Percentiles rank a stretch among this genome's conserved stretches.
Evolutionary conservation across 1,139 yeast genomes (phyloP).

Genomic region (Hyphopichia pseudoburtonii): DNA sequence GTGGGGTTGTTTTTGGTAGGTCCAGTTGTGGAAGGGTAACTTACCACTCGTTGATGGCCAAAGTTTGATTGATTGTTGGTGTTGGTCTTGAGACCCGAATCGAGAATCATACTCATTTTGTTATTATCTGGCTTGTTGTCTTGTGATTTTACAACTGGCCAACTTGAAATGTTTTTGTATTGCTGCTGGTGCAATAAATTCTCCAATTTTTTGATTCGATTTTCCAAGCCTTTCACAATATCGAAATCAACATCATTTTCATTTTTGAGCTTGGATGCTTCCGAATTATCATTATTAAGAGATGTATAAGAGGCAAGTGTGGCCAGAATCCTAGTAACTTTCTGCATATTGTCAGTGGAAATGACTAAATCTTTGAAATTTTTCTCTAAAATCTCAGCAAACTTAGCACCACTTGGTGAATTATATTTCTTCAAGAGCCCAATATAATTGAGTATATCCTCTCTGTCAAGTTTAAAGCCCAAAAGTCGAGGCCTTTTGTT

Average conservation of each 20-base stretch:
- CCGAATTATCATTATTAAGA: slow-evolving; percentile 17
- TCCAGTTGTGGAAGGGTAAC: background rate
- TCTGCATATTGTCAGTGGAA: slow-evolving; percentile 40
- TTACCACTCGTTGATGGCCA: background rate
- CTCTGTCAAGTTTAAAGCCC: slow-evolving; percentile 32
- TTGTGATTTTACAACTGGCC: slow-evolving; percentile 44
- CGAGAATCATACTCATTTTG: slow-evolving; percentile 21
- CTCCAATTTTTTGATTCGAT: slow-evolving; percentile 63
- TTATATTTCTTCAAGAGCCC: slow-evolving; percentile 21
- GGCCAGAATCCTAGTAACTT: slow-evolving; percentile 34
- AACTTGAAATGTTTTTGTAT: slow-evolving; percentile 53
- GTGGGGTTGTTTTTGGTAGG: slow-evolving; percentile 21
- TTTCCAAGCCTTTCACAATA: slow-evolving; percentile 54
- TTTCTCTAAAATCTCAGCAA: slow-evolving; percentile 43
- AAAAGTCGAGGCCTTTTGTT: slow-evolving; percentile 20
- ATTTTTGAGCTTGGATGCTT: slow-evolving; percentile 18
- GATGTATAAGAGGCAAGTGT: slow-evolving; percentile 34
- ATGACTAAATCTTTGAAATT: slow-evolving; percentile 46
- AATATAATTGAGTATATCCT: slow-evolving; percentile 41
- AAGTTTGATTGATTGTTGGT: slow-evolving; percentile 5
- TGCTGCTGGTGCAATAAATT: slow-evolving; percentile 66
- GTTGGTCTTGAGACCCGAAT: slow-evolving; percentile 16
- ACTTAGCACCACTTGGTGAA: slow-evolving; percentile 21
- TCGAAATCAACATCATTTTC: slow-evolving; percentile 32
- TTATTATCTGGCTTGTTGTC: slow-evolving; percentile 10